Evolutionary conservation across 2,329 filamentous ascomycete species (phyloP).

Genomic region (Pleoardoris graminearum): DNA sequence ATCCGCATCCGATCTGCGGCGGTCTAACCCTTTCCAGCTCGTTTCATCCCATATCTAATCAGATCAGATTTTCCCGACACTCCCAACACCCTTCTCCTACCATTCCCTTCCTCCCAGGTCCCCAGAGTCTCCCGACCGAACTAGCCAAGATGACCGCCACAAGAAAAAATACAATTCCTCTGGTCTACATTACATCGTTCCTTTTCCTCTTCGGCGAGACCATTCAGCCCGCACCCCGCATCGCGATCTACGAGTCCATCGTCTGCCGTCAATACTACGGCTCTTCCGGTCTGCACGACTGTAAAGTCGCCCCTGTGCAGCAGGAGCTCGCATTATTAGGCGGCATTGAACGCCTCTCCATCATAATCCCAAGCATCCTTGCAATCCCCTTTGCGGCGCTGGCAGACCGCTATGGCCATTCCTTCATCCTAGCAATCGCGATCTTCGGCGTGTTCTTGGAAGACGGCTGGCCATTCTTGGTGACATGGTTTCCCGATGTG

Average conservation of each 20-base stretch:
- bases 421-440: constrained; percentile 18
- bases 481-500: constrained; percentile 18
- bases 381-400: constrained; percentile 25
- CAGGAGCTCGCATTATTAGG: constrained; percentile 19
- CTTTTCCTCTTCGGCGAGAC: constrained; percentile 25
- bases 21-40: neutral
- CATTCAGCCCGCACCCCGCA: constrained; percentile 24
- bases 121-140: neutral
- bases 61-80: constrained; percentile 2
- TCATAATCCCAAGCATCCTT: constrained; percentile 23
- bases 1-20: constrained; percentile 1
- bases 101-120: neutral
- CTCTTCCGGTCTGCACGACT: constrained; percentile 12
- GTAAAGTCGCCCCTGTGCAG: constrained; percentile 22
- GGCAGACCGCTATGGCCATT: constrained; percentile 23
- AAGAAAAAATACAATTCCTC: constrained; percentile 6
- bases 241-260: constrained; percentile 23
- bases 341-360: constrained; percentile 21
- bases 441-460: constrained; percentile 21
- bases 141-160: neutral
- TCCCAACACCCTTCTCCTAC: neutral
- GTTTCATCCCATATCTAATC: neutral
- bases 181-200: constrained; percentile 23
- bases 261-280: constrained; percentile 19
- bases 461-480: constrained; percentile 17